A percentile compares a stretch with the other conserved stretches of the same genome.
phyloP scores from a whole-genome alignment of 768 basidiomycete genomes.

The Mycena albidolilacea region DNA sequence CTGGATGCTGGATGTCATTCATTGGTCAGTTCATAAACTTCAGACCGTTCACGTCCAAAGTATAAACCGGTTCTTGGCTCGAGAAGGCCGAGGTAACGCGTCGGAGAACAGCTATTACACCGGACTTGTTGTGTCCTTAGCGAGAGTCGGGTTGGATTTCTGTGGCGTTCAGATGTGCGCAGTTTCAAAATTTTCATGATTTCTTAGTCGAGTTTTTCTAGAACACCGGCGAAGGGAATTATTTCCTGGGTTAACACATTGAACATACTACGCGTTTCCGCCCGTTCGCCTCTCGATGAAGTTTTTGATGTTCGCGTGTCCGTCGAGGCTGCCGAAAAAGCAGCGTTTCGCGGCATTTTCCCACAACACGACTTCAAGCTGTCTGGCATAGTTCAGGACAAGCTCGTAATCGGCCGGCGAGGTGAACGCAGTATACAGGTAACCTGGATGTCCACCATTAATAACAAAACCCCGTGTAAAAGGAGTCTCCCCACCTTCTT shows the following conservation, averaged over 20 bases:
- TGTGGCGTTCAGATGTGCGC: neutral
- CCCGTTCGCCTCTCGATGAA: constrained; percentile 83
- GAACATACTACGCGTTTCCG: constrained; percentile 47
- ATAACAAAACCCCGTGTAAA: constrained; percentile 40
- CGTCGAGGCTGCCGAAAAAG: constrained; percentile 87
- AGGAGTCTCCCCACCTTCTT: constrained; percentile 75
- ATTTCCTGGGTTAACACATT: constrained; percentile 17
- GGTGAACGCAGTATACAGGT: constrained; percentile 90
- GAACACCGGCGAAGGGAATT: neutral
- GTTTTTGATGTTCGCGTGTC: constrained; percentile 82
- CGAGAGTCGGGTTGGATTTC: constrained; percentile 3
- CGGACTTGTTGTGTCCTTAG: constrained; percentile 21
- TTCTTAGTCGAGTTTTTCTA: neutral
- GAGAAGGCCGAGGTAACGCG: constrained; percentile 35
- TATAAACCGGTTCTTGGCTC: constrained; percentile 21
- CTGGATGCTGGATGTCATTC: constrained; percentile 14
- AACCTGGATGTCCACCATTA: constrained; percentile 66
- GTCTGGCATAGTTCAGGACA: constrained; percentile 87
- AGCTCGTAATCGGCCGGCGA: constrained; percentile 91
- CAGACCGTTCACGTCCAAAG: constrained; percentile 38
- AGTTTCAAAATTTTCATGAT: neutral
- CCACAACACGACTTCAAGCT: constrained; percentile 88
- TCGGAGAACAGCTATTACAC: constrained; percentile 37
- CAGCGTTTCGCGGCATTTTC: constrained; percentile 80
- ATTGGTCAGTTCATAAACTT: constrained; percentile 24